phyloP scores from a whole-genome alignment of 208 protist genomes.

The Acanthamoeba royreba region DNA sequence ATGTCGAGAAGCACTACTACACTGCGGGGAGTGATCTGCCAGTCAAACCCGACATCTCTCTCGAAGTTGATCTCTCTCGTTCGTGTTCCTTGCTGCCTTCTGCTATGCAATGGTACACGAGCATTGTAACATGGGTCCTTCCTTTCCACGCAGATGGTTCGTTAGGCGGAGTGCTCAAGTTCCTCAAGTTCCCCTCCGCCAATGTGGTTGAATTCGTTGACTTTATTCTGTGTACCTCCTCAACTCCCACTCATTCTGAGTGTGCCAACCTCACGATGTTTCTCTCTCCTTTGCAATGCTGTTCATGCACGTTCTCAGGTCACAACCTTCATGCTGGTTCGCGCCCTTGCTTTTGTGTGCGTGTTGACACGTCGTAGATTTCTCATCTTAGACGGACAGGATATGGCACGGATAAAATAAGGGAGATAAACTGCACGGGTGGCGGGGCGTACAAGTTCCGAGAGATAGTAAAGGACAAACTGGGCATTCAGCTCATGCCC shows the following conservation, averaged over 20 bases:
- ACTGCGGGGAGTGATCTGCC: not conserved
- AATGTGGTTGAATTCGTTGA: not conserved
- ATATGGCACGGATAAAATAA: conserved; percentile 1
- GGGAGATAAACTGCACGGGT: conserved; percentile 45
- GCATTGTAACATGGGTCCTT: not conserved
- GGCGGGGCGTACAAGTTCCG: conserved; percentile 81
- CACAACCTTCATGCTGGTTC: not conserved
- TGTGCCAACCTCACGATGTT: too few relatives aligned
- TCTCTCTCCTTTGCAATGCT: not conserved
- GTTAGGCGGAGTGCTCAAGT: not conserved
- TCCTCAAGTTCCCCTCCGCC: not conserved
- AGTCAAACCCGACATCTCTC: not conserved
- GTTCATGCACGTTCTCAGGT: not conserved
- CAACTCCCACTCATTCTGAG: too few relatives aligned
- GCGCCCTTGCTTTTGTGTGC: too few relatives aligned
- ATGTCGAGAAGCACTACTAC: conserved; percentile 26
- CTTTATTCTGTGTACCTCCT: not conserved
- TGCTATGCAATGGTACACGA: not conserved
- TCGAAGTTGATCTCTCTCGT: conserved; percentile 1
- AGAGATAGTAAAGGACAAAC: conserved; percentile 62
- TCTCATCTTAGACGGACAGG: too few relatives aligned
- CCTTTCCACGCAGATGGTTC: not conserved
- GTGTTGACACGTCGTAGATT: too few relatives aligned
- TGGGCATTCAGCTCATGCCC: conserved; percentile 65
- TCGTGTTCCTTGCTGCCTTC: not conserved